Conservation (phyloP, 257 asterid genomes). For the Solanum piurae region DNA sequence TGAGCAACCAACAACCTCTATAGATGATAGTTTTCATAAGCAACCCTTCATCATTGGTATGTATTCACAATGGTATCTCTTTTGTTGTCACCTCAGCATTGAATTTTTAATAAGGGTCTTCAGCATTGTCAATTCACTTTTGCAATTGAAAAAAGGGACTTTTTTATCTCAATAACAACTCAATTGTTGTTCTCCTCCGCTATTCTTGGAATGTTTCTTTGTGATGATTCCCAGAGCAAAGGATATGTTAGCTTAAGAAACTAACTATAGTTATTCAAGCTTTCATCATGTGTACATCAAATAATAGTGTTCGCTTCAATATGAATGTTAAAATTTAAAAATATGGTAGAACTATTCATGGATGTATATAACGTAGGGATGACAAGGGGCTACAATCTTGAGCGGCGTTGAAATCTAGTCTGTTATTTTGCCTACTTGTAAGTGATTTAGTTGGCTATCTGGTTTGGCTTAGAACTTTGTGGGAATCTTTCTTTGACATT, state of each 20-base stretch:
- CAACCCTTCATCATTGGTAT: slow-evolving; percentile 93
- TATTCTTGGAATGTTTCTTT: background rate
- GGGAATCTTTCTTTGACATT: background rate
- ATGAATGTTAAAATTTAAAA: background rate
- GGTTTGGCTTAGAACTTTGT: background rate
- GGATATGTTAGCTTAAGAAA: background rate
- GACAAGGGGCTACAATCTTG: background rate
- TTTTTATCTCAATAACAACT: background rate
- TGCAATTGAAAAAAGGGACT: background rate
- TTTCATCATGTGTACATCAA: background rate
- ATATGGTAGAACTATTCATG: background rate
- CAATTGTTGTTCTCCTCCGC: background rate
- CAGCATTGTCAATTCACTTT: background rate
- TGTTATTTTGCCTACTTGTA: background rate
- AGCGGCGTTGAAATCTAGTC: background rate
- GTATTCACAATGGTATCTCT: background rate
- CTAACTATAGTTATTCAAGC: background rate
- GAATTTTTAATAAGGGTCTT: background rate
- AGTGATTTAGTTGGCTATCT: background rate
- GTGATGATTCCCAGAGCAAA: background rate
- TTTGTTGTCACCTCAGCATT: background rate
- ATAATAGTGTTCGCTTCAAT: background rate
- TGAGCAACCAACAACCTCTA: slow-evolving; percentile 47
- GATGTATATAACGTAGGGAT: background rate
- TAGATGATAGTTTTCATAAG: slow-evolving; percentile 43